Evolutionary conservation across 148 eudicot species (phyloP), one percentile per base, ranked within the genome.

Genomic region (Arbutus unedo): DNA sequence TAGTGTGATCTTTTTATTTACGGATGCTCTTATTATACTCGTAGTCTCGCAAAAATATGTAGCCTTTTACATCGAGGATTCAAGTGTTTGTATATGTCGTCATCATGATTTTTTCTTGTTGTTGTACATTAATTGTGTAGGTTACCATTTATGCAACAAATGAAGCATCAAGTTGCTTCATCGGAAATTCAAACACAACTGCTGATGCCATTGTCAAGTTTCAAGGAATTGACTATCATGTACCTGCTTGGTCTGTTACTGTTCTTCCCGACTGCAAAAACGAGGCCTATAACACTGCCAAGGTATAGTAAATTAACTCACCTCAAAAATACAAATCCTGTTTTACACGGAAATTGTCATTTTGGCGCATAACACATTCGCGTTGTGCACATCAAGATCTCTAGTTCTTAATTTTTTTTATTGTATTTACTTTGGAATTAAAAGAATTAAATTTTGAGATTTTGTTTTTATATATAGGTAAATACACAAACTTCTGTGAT

Each of bases 221-320:
- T 8, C 67, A 50, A 67, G 91, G 90, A 23, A 82, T 56, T 18
- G 74, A 81, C 0, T 81, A 77, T 49, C 81, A 53, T 3, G 81
- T 92, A 23, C 95, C 95, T 3, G 95, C 95, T 31, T 92, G 93
- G 93, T 92, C 95, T 11, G 92, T 92, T 6, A 92, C 92, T 50
- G 83, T 92, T 75, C 85, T 91, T 4, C 87, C 89, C 0, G 90
- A 90, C 76, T 91, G 95, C 76, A 77, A 87, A 44, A 79, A 48
- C 9, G 95, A 83, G 83, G 86, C 72, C 1, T 92, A 86, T 81
- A 92, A 92, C 87, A 91, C 93, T 1, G 95, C 95, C 21, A 91
- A 88, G 92, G 95, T 90, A 77, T 13, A 67, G 23, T 5, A 57
- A 80, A 74, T 15, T 15, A n/a, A 74, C 77, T 47, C 55, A 47